Evolutionary conservation across 306 rosid genomes (phyloP).

Genomic region (Cucumis melo): DNA sequence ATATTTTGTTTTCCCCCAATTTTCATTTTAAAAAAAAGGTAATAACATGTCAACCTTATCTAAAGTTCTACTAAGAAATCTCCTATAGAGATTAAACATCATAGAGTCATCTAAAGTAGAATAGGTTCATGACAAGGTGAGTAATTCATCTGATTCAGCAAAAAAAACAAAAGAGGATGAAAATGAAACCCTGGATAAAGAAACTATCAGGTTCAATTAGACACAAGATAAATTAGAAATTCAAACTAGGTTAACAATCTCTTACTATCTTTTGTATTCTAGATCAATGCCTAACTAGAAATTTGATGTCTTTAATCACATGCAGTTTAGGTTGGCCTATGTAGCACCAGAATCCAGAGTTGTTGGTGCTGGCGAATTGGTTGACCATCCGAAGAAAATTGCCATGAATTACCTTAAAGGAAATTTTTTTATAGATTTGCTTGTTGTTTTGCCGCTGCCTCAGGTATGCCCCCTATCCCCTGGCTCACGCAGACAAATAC

Average conservation of each 20-base stretch:
- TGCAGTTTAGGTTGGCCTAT: slow-evolving; percentile 81
- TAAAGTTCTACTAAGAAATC: not conserved
- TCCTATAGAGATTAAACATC: not conserved
- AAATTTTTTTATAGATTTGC: slow-evolving; percentile 45
- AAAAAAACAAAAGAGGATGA: not conserved
- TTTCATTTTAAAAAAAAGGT: not conserved
- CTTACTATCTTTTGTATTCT: not conserved
- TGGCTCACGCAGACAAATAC: not conserved
- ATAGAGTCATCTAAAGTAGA: not conserved
- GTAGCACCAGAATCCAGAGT: slow-evolving; percentile 73
- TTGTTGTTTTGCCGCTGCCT: slow-evolving; percentile 65
- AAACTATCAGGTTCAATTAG: not conserved
- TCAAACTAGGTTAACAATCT: not conserved
- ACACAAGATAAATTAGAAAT: not conserved
- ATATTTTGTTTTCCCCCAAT: not conserved
- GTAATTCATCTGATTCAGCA: not conserved
- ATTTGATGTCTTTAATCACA: not conserved
- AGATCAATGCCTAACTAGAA: not conserved
- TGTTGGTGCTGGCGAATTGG: slow-evolving; percentile 85
- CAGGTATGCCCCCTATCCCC: slow-evolving; percentile 33
- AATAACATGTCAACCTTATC: not conserved
- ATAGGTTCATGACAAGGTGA: not conserved
- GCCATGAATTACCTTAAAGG: slow-evolving; percentile 47
- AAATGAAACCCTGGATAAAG: not conserved
- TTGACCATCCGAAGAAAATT: slow-evolving; percentile 63